These are phyloP conservation scores for Cladosporium oxysporum DNA, from an alignment of 2,329 filamentous ascomycete species.

Conservation along the genomic window DNA sequence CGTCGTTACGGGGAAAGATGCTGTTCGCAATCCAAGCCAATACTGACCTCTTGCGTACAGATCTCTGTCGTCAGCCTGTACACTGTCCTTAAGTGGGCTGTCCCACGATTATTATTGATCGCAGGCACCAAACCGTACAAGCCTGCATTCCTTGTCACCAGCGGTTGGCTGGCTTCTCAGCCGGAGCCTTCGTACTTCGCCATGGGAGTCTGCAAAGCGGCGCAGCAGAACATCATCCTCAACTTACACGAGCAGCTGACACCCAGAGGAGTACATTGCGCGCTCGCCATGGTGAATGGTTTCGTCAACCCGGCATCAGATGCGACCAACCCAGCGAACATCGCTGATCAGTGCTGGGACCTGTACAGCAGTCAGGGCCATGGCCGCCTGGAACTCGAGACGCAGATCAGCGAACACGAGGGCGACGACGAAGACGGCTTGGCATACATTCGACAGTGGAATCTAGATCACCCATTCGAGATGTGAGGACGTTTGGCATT, in stretches of 20 bases:
- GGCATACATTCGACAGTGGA: background rate
- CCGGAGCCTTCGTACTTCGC: constrained; percentile 51
- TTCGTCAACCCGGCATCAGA: constrained; percentile 42
- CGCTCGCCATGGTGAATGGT: constrained; percentile 48
- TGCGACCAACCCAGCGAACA: constrained; percentile 45
- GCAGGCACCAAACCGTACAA: constrained; percentile 33
- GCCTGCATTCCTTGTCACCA: constrained; percentile 52
- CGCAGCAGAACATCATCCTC: constrained; percentile 52
- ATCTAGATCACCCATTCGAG: background rate
- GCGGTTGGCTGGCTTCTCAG: constrained; percentile 46
- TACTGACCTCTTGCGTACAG: constrained; percentile 20
- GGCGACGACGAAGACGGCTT: background rate
- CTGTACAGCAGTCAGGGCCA: constrained; percentile 37
- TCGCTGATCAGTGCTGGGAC: constrained; percentile 47
- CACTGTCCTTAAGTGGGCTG: constrained; percentile 45
- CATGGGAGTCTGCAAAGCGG: constrained; percentile 51
- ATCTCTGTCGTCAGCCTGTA: constrained; percentile 51
- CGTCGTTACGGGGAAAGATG: background rate
- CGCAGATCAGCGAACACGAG: background rate
- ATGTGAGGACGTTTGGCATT: background rate
- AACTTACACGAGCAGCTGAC: constrained; percentile 45
- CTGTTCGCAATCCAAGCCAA: background rate
- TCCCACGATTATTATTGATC: constrained; percentile 42
- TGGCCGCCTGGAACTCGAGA: background rate
- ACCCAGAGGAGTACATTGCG: constrained; percentile 46